These are phyloP conservation scores for Helichrysum umbraculigerum DNA, from an alignment of 129 eudicot genomes.

Conservation along the genomic window DNA sequence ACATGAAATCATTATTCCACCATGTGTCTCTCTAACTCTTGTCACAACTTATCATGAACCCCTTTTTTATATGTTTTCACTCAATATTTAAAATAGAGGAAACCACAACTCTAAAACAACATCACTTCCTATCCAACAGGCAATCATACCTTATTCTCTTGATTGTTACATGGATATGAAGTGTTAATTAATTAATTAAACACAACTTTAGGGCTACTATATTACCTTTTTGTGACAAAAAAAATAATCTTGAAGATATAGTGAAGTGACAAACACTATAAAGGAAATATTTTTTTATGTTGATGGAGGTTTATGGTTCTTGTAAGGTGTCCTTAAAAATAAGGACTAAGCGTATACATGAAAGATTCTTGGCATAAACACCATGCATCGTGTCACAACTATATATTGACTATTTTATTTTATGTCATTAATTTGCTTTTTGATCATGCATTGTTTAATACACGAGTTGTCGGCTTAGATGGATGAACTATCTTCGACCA, in stretches of 20 bases:
- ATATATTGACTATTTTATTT: neutral
- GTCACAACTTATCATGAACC: constrained; percentile 30
- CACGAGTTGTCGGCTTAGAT: constrained; percentile 74
- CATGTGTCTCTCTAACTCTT: constrained; percentile 34
- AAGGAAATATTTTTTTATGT: neutral
- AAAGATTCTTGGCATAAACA: constrained; percentile 16
- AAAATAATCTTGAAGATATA: constrained; percentile 16
- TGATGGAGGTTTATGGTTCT: constrained; percentile 1
- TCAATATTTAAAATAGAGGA: constrained; percentile 20
- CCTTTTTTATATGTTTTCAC: constrained; percentile 21
- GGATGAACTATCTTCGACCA: constrained; percentile 82
- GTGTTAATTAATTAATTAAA: constrained; percentile 24
- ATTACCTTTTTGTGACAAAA: too few relatives aligned
- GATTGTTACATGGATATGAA: constrained; percentile 31
- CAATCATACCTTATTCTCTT: constrained; percentile 19
- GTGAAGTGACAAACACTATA: constrained; percentile 32
- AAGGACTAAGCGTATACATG: neutral
- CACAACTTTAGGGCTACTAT: constrained; percentile 25
- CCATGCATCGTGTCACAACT: constrained; percentile 17
- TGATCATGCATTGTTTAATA: neutral
- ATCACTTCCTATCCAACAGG: constrained; percentile 33
- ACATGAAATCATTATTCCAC: constrained; percentile 26
- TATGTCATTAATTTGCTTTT: neutral
- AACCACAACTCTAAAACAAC: constrained; percentile 23
- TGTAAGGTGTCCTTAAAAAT: constrained; percentile 4